Evolutionary conservation across 371 early-diverging fungal species (phyloP).

Genomic region (Edhazardia aedis): DNA sequence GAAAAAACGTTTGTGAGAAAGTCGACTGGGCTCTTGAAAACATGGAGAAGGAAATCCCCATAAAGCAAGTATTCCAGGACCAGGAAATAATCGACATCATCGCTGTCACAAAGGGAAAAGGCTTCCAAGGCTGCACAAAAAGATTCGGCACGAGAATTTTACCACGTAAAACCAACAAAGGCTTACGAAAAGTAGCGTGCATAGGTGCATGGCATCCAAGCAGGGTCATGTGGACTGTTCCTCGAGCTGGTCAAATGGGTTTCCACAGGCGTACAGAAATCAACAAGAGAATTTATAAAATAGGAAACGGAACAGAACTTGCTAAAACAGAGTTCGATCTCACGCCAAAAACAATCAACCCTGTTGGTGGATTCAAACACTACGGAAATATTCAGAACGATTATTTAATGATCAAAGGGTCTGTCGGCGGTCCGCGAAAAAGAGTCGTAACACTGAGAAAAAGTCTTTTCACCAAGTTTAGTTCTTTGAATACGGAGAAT

Average conservation of each 20-base stretch:
- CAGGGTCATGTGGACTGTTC: constrained; percentile 91
- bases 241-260: constrained; percentile 97
- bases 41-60: constrained; percentile 81
- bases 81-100: constrained; percentile 95
- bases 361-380: constrained; percentile 95
- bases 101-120: constrained; percentile 97
- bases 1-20: constrained; percentile 77
- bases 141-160: constrained; percentile 99
- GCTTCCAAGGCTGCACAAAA: constrained; percentile 91
- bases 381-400: constrained; percentile 92
- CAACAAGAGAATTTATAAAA: constrained; percentile 98
- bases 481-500: constrained; percentile 77
- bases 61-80: constrained; percentile 69
- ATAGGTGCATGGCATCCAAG: constrained; percentile 99
- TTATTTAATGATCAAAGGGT: constrained; percentile 94
- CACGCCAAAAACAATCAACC: constrained; percentile 82
- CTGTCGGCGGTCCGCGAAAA: constrained; percentile 83
- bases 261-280: constrained; percentile 98
- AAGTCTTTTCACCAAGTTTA: constrained; percentile 71
- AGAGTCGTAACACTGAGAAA: constrained; percentile 92
- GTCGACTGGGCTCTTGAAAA: constrained; percentile 80
- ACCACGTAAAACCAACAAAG: constrained; percentile 96
- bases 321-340: constrained; percentile 83
- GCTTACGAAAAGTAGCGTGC: constrained; percentile 99
- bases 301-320: constrained; percentile 67